Percentiles rank a stretch among this genome's conserved stretches.
phyloP scores from a whole-genome alignment of 345 rosid genomes.

The Populus tremula region DNA sequence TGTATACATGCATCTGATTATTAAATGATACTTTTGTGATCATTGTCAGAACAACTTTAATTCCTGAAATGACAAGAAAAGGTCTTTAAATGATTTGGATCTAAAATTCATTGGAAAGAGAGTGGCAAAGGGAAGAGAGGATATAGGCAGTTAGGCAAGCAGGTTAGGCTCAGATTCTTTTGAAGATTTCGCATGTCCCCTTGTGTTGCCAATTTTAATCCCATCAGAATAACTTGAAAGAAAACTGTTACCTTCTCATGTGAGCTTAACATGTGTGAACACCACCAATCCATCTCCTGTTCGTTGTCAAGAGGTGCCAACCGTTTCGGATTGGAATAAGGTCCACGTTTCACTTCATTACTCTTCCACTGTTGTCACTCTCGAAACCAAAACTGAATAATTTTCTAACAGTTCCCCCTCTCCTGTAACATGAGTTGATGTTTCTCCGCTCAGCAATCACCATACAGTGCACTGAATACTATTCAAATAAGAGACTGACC shows the following conservation, averaged over 20 bases:
- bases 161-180: conserved; percentile 22
- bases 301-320: conserved; percentile 12
- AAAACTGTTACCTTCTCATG: not conserved
- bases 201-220: not conserved
- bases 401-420: not conserved
- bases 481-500: not conserved
- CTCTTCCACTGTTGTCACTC: not conserved
- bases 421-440: not conserved
- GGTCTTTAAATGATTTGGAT: conserved; percentile 17
- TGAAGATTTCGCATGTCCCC: conserved; percentile 19
- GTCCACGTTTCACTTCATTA: conserved; percentile 3
- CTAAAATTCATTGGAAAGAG: conserved; percentile 12
- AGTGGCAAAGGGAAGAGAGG: conserved; percentile 2
- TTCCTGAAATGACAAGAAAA: not conserved
- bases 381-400: not conserved
- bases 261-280: conserved; percentile 7
- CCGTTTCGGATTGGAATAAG: conserved; percentile 1
- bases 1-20: not conserved
- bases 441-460: not conserved
- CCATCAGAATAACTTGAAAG: not conserved
- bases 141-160: conserved; percentile 4
- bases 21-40: not conserved
- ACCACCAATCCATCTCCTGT: not conserved
- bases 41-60: not conserved
- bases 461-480: not conserved